Evolutionary conservation across 2,329 filamentous ascomycete genomes (phyloP), one percentile per base, ranked within the genome.

Genomic region (Microascus cirrosus): DNA sequence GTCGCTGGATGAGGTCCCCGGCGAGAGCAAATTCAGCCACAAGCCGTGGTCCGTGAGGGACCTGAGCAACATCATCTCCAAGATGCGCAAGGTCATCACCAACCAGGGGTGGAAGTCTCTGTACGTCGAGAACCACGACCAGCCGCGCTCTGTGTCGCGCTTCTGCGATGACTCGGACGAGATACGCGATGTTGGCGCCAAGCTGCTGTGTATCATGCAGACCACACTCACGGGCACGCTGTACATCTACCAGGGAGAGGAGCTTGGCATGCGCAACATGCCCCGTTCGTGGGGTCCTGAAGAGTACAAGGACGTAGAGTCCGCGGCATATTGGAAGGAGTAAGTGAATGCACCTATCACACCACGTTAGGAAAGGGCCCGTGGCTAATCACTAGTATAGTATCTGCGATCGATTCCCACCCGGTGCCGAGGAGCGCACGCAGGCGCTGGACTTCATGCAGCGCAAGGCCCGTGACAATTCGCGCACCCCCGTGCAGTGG

Each of bases 401-500:
- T 54, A 63, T 72, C 8, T 64, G 69, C 64, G 73, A 72, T 59
- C 68, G 73, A 60, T 67, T 68, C 5, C 65, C 70, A 22, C 70
- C 68, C 56, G 67, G 72, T 55, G 70, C 70, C 35, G 68, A 73
- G 36, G 65, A 68, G 10, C 65, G 69, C 22, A 68, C 68, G 63
- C 74, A 61, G 60, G 61, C 62, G 8, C 74, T 80, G n/a, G 74
- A 84, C 64, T 78, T 81, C 45, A 24, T 52, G 25, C 45, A 45
- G 60, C 73, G 76, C 61, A 82, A 83, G 66, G 82, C 79, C 7
- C 71, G 87, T 24, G 87, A 91, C 68, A 87, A 91, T 67, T 83
- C 82, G 8, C 77, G 87, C 53, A 83, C 84, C 0, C 87, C 87
- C 0, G 84, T 91, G 69, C 86, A 89, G 65, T 91, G 87, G 87